Percentiles rank a stretch among this genome's conserved stretches.
phyloP scores from a whole-genome alignment of 148 eudicot species.

The Chenopodium formosanum region DNA sequence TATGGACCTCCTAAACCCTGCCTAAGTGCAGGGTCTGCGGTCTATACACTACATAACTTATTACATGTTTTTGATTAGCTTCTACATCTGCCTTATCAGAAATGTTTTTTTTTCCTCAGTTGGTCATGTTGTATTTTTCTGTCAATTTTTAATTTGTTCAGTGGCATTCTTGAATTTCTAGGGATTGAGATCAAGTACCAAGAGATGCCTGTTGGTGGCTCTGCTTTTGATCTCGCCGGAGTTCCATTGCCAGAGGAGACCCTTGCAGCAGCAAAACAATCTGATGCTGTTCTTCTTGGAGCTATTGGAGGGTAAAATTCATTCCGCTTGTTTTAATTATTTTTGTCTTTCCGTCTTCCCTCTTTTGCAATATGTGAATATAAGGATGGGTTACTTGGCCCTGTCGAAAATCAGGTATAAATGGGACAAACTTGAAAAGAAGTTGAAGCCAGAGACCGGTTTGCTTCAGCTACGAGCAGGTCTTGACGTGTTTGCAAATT shows the following conservation, averaged over 20 bases:
- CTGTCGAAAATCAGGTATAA: slow-evolving; percentile 53
- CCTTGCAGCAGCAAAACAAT: slow-evolving; percentile 62
- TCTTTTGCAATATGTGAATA: neutral
- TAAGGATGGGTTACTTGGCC: neutral
- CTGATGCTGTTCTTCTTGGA: slow-evolving; percentile 96
- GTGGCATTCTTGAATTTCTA: slow-evolving; percentile 5
- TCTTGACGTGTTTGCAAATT: slow-evolving; percentile 92
- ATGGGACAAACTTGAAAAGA: slow-evolving; percentile 89
- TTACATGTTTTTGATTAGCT: neutral
- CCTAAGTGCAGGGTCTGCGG: no score
- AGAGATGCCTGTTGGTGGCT: slow-evolving; percentile 89
- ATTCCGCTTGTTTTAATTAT: neutral
- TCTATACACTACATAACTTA: neutral
- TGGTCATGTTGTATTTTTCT: neutral
- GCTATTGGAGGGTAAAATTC: slow-evolving; percentile 83
- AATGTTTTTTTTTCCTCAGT: neutral
- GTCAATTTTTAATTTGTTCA: neutral
- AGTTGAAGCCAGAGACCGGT: slow-evolving; percentile 93
- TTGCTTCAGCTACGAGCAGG: slow-evolving; percentile 94
- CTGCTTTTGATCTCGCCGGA: slow-evolving; percentile 81
- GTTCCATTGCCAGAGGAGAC: slow-evolving; percentile 97
- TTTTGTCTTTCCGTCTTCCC: neutral
- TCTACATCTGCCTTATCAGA: neutral
- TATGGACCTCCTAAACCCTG: neutral
- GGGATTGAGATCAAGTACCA: slow-evolving; percentile 64